Evolutionary conservation across 1,284 basidiomycete species (phyloP).

Genomic region (Ustilago lituana): DNA sequence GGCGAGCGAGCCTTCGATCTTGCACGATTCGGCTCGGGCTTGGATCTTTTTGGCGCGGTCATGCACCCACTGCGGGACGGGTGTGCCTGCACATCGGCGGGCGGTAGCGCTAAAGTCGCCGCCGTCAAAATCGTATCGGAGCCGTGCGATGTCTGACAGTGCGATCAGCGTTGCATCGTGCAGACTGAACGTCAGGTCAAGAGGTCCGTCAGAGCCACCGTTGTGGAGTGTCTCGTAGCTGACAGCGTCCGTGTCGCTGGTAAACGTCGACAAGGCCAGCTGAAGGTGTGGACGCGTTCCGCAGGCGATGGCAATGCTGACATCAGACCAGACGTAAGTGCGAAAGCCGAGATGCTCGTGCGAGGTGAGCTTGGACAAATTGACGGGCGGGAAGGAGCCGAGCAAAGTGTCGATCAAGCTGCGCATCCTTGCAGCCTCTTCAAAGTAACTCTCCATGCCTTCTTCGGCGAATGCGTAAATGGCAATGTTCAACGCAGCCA

Average conservation of each 20-base stretch:
- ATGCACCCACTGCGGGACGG: slow-evolving; percentile 36
- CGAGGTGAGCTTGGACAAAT: slow-evolving; percentile 23
- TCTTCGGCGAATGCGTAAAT: slow-evolving; percentile 45
- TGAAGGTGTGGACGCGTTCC: slow-evolving; percentile 38
- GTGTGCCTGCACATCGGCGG: slow-evolving; percentile 2
- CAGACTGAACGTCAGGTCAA: slow-evolving; percentile 27
- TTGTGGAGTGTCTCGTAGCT: background rate
- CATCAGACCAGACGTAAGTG: slow-evolving; percentile 40
- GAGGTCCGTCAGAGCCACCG: background rate
- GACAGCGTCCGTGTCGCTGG: background rate
- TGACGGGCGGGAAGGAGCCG: slow-evolving; percentile 30
- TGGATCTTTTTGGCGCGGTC: slow-evolving; percentile 30
- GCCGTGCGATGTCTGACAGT: slow-evolving; percentile 38
- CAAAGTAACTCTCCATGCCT: slow-evolving; percentile 36
- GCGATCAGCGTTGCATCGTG: slow-evolving; percentile 22
- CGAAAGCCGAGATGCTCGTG: slow-evolving; percentile 34
- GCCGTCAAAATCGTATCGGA: slow-evolving; percentile 36
- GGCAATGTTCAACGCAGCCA: slow-evolving; percentile 39
- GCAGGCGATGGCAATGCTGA: slow-evolving; percentile 32
- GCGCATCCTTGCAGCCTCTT: slow-evolving; percentile 30
- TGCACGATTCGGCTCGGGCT: slow-evolving; percentile 8
- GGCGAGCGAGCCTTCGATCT: slow-evolving; percentile 15
- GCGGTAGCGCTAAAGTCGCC: slow-evolving; percentile 30
- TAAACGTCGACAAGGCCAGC: slow-evolving; percentile 22
- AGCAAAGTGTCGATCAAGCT: slow-evolving; percentile 25